phyloP scores from a whole-genome alignment of 495 filamentous ascomycete genomes.

The Aeminium ludgeri region DNA sequence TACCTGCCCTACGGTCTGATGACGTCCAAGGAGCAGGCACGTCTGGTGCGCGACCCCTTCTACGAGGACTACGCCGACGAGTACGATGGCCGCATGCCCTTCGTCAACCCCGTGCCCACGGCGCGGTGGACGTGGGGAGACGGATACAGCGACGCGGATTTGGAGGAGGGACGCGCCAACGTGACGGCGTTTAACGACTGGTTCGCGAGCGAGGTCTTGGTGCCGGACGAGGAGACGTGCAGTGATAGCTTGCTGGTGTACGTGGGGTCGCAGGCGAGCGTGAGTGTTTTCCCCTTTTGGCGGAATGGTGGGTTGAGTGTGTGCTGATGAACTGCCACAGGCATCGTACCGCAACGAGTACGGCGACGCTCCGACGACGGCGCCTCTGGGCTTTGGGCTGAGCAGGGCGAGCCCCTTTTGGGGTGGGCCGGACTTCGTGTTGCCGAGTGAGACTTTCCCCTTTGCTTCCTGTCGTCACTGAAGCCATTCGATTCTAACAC shows the following conservation, averaged over 20 bases:
- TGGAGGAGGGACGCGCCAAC: conserved; percentile 28
- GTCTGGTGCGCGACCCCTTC: conserved; percentile 24
- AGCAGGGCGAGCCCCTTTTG: conserved; percentile 30
- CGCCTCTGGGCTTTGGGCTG: neutral
- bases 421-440: conserved; percentile 39
- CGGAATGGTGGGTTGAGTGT: conserved; percentile 21
- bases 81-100: conserved; percentile 23
- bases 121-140: conserved; percentile 41
- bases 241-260: conserved; percentile 29
- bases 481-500: too few species aligned
- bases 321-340: neutral
- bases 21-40: conserved; percentile 20
- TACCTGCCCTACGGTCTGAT: conserved; percentile 23
- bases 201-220: conserved; percentile 33
- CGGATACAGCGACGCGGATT: conserved; percentile 20
- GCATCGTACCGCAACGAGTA: conserved; percentile 22
- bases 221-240: conserved; percentile 25
- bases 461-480: too few species aligned
- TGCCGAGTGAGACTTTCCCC: conserved; percentile 25
- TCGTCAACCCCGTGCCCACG: conserved; percentile 30
- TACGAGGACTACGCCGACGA: conserved; percentile 24
- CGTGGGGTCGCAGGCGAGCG: conserved; percentile 12
- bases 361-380: conserved; percentile 1
- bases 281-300: conserved; percentile 7
- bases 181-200: conserved; percentile 37